These are phyloP conservation scores for Termitomyces sp. DNA, from an alignment of 768 basidiomycete genomes.

Conservation along the genomic window DNA sequence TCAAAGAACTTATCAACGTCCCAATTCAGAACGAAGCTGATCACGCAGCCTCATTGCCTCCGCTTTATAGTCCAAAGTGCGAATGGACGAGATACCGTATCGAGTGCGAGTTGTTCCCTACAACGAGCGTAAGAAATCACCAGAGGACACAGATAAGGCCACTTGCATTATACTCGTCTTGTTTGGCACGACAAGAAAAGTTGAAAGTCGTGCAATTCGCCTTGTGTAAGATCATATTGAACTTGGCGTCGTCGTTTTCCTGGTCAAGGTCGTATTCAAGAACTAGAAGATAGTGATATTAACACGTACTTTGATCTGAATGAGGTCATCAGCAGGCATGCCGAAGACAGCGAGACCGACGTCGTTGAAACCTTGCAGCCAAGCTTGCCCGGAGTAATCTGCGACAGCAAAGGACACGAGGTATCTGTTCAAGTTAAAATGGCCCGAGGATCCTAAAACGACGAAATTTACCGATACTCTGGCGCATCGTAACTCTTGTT, in stretches of 20 bases:
- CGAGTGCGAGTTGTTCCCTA: constrained; percentile 81
- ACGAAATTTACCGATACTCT: constrained; percentile 62
- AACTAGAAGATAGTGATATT: not conserved
- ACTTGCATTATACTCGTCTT: constrained; percentile 80
- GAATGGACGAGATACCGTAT: constrained; percentile 72
- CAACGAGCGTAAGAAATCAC: not conserved
- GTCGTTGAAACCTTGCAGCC: constrained; percentile 96
- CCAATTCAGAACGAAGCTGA: constrained; percentile 57
- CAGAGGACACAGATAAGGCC: not conserved
- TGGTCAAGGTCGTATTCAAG: constrained; percentile 20
- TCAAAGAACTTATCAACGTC: constrained; percentile 21
- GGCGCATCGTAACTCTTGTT: constrained; percentile 64
- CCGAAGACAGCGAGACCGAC: constrained; percentile 73
- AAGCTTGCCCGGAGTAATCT: constrained; percentile 86
- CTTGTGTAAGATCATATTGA: constrained; percentile 51
- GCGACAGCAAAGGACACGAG: constrained; percentile 82
- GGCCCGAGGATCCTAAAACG: not conserved
- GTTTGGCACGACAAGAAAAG: constrained; percentile 81
- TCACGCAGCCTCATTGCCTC: constrained; percentile 58
- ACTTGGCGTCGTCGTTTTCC: constrained; percentile 56
- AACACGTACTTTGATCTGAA: constrained; percentile 56
- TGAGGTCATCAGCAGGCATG: constrained; percentile 72
- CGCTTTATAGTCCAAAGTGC: constrained; percentile 59
- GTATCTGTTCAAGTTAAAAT: constrained; percentile 38
- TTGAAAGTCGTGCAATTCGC: constrained; percentile 71